Evolutionary conservation across 1,139 yeast species (phyloP), one percentile per base, ranked within the genome.

Genomic region (Hyphopichia fennica): DNA sequence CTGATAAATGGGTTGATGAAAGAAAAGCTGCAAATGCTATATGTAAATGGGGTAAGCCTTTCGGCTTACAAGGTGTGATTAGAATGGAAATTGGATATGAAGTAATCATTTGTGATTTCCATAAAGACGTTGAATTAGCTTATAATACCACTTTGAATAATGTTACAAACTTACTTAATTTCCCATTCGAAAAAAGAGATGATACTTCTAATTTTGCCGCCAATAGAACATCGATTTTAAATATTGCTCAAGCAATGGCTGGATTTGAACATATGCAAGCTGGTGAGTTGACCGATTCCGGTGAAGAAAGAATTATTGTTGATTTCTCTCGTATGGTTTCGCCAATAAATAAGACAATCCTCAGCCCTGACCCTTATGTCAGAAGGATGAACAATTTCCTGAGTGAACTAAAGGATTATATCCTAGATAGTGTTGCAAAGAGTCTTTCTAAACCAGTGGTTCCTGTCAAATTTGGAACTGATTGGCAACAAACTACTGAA

Each of bases 61-160:
- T 73, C 43, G 81, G 43, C 44, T 74, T 45, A 75, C 71, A 80
- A 53, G 86, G 84, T 0, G 61, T 69, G 20, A 61, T 81, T 8
- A 62, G 85, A 47, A 61, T 79, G 22, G 84, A 80, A 51, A 61
- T 76, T 35, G 84, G 83, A 0, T 81, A 68, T 53, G 85, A 81
- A 54, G 67, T 79, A 17, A 65, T 80, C 10, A 43, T 80, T 16
- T 81, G 85, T 58, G 77, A 79, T 50, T 79, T 81, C 54, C 44
- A 47, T 35, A 42, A 44, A 19, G 59, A 38, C 51, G 53, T 78
- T 7, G 67, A 68, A 41, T 47, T 79, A 35, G 65, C 77, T 8
- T 66, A 75, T 2, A 75, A 73, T 49, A 60, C 69, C 8, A 62
- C 76, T 0, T 48, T 76, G 37, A 55, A 60, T 3, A 54, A 60